Conservation (phyloP, 441 rosid genomes). For the Eutrema salsugineum region DNA sequence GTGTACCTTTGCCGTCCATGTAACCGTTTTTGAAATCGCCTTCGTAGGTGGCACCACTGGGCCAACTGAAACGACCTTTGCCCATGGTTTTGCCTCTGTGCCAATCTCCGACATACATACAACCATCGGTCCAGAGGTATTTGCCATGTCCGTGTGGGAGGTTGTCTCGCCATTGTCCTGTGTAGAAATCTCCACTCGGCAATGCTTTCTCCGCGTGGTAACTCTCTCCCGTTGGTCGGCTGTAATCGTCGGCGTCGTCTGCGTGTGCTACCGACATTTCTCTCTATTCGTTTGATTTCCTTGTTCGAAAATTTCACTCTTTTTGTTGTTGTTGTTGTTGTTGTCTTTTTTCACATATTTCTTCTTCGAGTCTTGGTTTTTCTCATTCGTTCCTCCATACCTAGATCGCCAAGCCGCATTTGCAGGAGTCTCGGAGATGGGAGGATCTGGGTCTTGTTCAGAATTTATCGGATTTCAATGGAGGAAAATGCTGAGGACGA, state of each 20-base stretch:
- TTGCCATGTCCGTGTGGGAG: slow-evolving; percentile 86
- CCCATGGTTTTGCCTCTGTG: slow-evolving; percentile 71
- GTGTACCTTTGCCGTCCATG: slow-evolving; percentile 82
- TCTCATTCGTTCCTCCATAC: slow-evolving; percentile 40
- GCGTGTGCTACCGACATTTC: slow-evolving; percentile 81
- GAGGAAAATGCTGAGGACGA: slow-evolving; percentile 15
- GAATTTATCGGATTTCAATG: neutral
- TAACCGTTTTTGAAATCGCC: slow-evolving; percentile 88
- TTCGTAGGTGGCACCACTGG: slow-evolving; percentile 90
- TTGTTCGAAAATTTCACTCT: slow-evolving; percentile 19
- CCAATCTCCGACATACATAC: slow-evolving; percentile 97
- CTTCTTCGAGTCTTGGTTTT: slow-evolving; percentile 49
- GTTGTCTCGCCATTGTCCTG: slow-evolving; percentile 62
- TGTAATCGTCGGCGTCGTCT: slow-evolving; percentile 68
- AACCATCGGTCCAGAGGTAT: slow-evolving; percentile 90
- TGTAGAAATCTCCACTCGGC: slow-evolving; percentile 77
- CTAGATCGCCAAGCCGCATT: slow-evolving; percentile 42
- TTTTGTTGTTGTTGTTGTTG: neutral
- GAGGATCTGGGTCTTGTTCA: neutral
- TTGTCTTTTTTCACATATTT: slow-evolving; percentile 2
- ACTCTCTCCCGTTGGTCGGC: slow-evolving; percentile 36
- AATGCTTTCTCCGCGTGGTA: slow-evolving; percentile 54
- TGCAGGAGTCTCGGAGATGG: slow-evolving; percentile 20
- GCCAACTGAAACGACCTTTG: slow-evolving; percentile 92
- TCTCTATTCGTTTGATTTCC: slow-evolving; percentile 20